Base-by-base conservation (phyloP, 768 basidiomycete genomes). In the Mycena leptocephala region DNA sequence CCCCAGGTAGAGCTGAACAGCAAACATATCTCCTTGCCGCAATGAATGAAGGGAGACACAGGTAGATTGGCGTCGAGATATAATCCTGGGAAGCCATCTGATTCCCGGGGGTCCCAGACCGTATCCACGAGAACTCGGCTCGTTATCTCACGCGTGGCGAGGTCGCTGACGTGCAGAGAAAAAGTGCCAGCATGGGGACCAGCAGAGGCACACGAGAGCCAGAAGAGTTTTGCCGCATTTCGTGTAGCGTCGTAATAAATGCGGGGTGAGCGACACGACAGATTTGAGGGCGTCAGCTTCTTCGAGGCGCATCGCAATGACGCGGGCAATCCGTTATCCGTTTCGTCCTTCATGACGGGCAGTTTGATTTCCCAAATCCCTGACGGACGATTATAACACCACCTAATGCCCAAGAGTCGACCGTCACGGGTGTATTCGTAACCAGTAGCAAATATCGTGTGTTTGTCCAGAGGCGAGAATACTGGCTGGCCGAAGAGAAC, bases 221-320 rank as follows among this genome's bases (percentile, higher is more conserved):
- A 95, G 55, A 92, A 82, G 10, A 93, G 78, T 4, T 6, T 80
- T 2, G 82, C 77, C 5, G 79, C 79, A 0, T 79, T 78, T 30
- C 81, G 78, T 0, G 75, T 73, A 2, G 79, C 66, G 18, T 82
- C 74, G 1, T 76, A 79, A 22, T 89, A 76, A 43, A 92, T 80
- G 13, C 93, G 91, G 0, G 94, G 92, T 1, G 93, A 94, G 16
- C 93, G 91, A 72, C 89, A 90, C 3, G 91, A 91, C 0, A 88
- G 79, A 30, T 88, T 81, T 0, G 85, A 70, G 0, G 85, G 80
- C 0, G 89, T 92, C 32, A 93, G 80, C 74, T 88, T 91, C 55
- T 81, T 80, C 1, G 59, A 39, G 30, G 78, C 76, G 32, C 76
- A 83, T 41, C 74, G 39, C 48, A 76, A 66, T 1, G 64, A 43